These are phyloP conservation scores for Ophiostoma tasmaniense DNA, from an alignment of 2,329 filamentous ascomycete genomes.

Conservation along the genomic window DNA sequence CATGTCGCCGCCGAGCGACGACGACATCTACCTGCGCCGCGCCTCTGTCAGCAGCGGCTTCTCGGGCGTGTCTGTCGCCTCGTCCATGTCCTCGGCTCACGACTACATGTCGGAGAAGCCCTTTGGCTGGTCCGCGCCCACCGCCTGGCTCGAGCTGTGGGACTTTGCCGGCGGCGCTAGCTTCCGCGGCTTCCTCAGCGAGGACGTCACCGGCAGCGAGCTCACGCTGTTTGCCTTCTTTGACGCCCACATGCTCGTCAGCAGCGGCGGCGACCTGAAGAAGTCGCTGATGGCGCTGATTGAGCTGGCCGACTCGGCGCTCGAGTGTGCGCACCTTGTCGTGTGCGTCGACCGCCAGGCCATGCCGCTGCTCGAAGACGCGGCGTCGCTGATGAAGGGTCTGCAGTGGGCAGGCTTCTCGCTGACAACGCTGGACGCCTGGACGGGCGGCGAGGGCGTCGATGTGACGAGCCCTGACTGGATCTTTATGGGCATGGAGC, in stretches of 20 bases:
- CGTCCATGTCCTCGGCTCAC: not conserved
- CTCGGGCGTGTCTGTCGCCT: not conserved
- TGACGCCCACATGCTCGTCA: slow-evolving; percentile 52
- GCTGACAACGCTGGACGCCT: slow-evolving; percentile 69
- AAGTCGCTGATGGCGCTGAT: slow-evolving; percentile 87
- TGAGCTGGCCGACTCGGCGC: slow-evolving; percentile 69
- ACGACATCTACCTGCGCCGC: slow-evolving; percentile 29
- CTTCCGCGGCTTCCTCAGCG: slow-evolving; percentile 77
- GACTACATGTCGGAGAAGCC: slow-evolving; percentile 18
- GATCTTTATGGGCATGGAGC: slow-evolving; percentile 83
- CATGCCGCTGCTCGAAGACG: slow-evolving; percentile 45
- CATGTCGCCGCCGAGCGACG: slow-evolving; percentile 14
- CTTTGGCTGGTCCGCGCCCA: slow-evolving; percentile 29
- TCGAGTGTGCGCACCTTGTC: slow-evolving; percentile 69
- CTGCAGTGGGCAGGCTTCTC: slow-evolving; percentile 92
- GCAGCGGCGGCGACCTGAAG: slow-evolving; percentile 69
- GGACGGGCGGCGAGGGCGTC: slow-evolving; percentile 45
- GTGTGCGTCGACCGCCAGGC: slow-evolving; percentile 64
- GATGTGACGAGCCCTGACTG: slow-evolving; percentile 59
- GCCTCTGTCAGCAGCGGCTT: slow-evolving; percentile 16
- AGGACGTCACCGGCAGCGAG: slow-evolving; percentile 42
- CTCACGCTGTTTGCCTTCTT: slow-evolving; percentile 72
- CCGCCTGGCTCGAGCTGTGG: slow-evolving; percentile 68
- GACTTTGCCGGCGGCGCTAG: slow-evolving; percentile 77
- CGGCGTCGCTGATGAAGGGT: slow-evolving; percentile 64